Conservation (phyloP, 129 eudicot species). For the Calendula officinalis region DNA sequence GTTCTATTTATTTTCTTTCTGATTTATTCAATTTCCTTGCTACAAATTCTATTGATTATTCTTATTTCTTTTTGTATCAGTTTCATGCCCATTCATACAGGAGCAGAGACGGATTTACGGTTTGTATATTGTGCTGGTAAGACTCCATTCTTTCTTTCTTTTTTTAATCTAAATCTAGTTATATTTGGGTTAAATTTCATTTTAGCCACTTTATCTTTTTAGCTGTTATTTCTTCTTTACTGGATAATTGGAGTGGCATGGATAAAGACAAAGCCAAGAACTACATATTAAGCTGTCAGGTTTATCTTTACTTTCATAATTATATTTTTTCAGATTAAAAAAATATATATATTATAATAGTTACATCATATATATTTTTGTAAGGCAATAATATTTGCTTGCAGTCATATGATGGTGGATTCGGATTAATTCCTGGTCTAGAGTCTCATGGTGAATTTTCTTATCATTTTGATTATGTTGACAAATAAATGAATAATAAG, state of each 20-base stretch:
- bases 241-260: constrained; percentile 95
- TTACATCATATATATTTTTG: background rate
- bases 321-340: background rate
- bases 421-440: constrained; percentile 86
- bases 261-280: constrained; percentile 85
- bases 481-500: background rate
- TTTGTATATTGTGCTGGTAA: constrained; percentile 95
- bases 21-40: constrained; percentile 1
- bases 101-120: constrained; percentile 92
- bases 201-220: constrained; percentile 30
- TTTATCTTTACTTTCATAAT: constrained; percentile 20
- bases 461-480: background rate
- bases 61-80: constrained; percentile 38
- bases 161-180: constrained; percentile 18
- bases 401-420: constrained; percentile 99
- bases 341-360: background rate
- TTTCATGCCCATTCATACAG: constrained; percentile 90
- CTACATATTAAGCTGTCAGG: constrained; percentile 84
- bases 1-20: background rate
- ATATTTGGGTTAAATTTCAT: constrained; percentile 15
- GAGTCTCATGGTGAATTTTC: constrained; percentile 92
- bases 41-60: background rate
- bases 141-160: background rate
- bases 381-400: constrained; percentile 23
- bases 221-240: constrained; percentile 80